A percentile compares a stretch with the other conserved stretches of the same genome.
These are phyloP conservation scores for Colletotrichum lini DNA, from an alignment of 2,329 filamentous ascomycete species.

Conservation along the genomic window DNA sequence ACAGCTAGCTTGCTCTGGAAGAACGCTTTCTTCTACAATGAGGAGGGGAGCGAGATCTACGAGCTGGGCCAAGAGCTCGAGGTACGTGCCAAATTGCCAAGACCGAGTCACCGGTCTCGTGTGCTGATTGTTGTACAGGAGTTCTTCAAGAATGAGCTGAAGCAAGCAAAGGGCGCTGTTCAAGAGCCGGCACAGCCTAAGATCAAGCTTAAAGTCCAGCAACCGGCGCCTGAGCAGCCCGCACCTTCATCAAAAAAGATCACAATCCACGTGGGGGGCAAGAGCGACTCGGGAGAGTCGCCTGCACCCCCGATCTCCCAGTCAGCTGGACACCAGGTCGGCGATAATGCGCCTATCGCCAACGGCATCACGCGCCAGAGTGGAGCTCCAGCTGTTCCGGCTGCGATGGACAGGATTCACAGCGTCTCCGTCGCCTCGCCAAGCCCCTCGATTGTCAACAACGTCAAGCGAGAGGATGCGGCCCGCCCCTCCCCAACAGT, in stretches of 20 bases:
- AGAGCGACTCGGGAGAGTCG: constrained; percentile 68
- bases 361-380: constrained; percentile 42
- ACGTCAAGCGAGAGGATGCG: constrained; percentile 55
- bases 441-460: constrained; percentile 56
- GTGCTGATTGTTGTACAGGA: constrained; percentile 62
- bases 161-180: constrained; percentile 80
- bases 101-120: neutral
- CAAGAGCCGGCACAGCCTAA: constrained; percentile 81
- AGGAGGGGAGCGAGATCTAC: constrained; percentile 90
- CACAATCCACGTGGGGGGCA: constrained; percentile 78
- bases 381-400: constrained; percentile 35
- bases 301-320: constrained; percentile 59
- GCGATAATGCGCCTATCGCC: constrained; percentile 53
- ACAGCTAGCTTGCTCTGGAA: constrained; percentile 86
- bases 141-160: constrained; percentile 77
- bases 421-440: constrained; percentile 61
- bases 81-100: constrained; percentile 60
- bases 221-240: constrained; percentile 50
- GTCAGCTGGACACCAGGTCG: constrained; percentile 51
- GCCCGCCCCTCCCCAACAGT: constrained; percentile 52
- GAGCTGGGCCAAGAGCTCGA: constrained; percentile 83
- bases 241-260: constrained; percentile 71
- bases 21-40: constrained; percentile 91
- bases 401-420: constrained; percentile 44
- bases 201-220: constrained; percentile 83